These are phyloP conservation scores for Mycena crocata DNA, from an alignment of 768 basidiomycete genomes.

Conservation along the genomic window DNA sequence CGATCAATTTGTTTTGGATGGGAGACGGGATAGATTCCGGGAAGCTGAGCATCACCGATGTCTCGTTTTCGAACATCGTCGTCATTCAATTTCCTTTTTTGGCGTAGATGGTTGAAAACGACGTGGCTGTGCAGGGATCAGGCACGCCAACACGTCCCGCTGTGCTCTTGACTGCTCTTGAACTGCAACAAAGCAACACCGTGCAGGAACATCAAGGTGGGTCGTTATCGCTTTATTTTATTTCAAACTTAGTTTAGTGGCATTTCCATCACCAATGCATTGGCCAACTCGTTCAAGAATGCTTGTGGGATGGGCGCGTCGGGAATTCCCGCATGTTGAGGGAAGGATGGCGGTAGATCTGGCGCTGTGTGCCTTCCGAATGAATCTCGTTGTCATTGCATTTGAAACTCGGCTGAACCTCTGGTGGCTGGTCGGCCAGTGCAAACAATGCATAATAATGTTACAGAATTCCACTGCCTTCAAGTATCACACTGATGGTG, in stretches of 20 bases:
- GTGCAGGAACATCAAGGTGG: conserved; percentile 29
- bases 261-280: conserved; percentile 20
- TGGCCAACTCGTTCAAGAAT: conserved; percentile 30
- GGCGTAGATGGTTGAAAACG: background rate
- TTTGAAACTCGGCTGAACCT: too few relatives aligned
- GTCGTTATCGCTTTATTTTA: background rate
- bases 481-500: conserved; percentile 75
- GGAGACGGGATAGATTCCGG: conserved; percentile 27
- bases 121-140: conserved; percentile 24
- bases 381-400: too few relatives aligned
- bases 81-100: conserved; percentile 13
- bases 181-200: conserved; percentile 38
- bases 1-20: conserved; percentile 31
- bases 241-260: conserved; percentile 20
- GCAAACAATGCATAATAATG: too few relatives aligned
- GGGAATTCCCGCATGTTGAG: conserved; percentile 28
- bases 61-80: conserved; percentile 25
- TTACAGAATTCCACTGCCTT: too few relatives aligned
- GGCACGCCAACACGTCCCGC: conserved; percentile 36
- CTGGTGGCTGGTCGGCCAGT: too few relatives aligned
- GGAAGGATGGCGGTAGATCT: too few relatives aligned
- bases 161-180: conserved; percentile 32
- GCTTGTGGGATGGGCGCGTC: conserved; percentile 35
- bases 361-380: too few relatives aligned
- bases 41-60: conserved; percentile 23